phyloP scores from a whole-genome alignment of 495 filamentous ascomycete genomes.

The Cairneyella variabilis region DNA sequence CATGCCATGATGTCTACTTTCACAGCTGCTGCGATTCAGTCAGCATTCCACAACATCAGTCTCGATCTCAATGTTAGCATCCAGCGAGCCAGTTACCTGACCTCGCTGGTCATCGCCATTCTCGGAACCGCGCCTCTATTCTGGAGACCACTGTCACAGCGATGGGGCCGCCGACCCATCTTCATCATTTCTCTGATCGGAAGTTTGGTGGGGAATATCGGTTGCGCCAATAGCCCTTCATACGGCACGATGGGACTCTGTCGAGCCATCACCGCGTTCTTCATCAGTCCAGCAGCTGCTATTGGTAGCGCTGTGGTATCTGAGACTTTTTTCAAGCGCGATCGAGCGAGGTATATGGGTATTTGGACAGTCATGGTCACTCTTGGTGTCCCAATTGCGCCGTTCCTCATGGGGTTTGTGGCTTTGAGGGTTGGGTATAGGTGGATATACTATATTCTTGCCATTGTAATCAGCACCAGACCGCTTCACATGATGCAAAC shows the following conservation, averaged over 20 bases:
- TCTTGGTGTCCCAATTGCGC: constrained; percentile 34
- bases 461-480: constrained; percentile 25
- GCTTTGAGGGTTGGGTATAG: constrained; percentile 34
- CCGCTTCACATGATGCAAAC: too few species aligned
- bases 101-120: constrained; percentile 46
- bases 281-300: constrained; percentile 47
- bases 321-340: constrained; percentile 46
- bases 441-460: constrained; percentile 45
- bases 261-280: constrained; percentile 44
- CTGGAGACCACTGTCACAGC: constrained; percentile 51
- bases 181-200: constrained; percentile 47
- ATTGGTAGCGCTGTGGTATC: constrained; percentile 53
- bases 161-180: constrained; percentile 49
- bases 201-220: constrained; percentile 46
- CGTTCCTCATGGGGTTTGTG: constrained; percentile 44
- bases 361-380: constrained; percentile 52
- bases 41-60: constrained; percentile 45
- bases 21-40: constrained; percentile 46
- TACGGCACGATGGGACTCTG: constrained; percentile 44
- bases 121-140: constrained; percentile 48
- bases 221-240: constrained; percentile 44
- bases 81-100: constrained; percentile 45
- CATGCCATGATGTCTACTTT: constrained; percentile 54
- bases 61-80: constrained; percentile 37
- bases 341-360: constrained; percentile 47